Evolutionary conservation across 805 yeast genomes (phyloP), one percentile per base, ranked within the genome.

Genomic region (Starmerella davenportii): DNA sequence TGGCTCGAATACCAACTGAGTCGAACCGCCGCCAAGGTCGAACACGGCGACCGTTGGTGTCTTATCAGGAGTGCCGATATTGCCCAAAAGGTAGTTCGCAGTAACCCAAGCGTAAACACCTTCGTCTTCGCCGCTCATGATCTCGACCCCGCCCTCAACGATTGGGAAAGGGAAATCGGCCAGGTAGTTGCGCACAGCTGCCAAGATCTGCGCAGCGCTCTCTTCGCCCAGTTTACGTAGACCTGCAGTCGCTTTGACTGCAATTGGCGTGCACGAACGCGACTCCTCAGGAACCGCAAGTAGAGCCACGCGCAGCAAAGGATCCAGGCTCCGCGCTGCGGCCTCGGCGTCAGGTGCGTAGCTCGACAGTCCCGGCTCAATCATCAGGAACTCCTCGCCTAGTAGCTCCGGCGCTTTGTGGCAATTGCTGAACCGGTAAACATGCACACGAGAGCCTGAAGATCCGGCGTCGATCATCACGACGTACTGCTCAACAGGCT

Each of bases 81-180:
- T 90, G 31, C 95, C 96, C 50, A 87, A 68, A 47, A 90, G 64
- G 58, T 76, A 90, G 63, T 90, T 90, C 37, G 95, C 76, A 21
- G 99, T 90, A 58, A 90, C 79, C 99, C 99, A 90, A 1, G 98
- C 98, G 55, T 74, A 90, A 7, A 90, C 95, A 58, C 98, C 99
- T 65, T 92, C 98, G 50, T 87, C 93, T 43, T 74, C 76, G 48
- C 98, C 98, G 43, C 79, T 84, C 96, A 90, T 87, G 53, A 90
- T 80, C 9, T 85, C 68, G 43, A 90, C 68, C 45, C 95, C 96
- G 42, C 82, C 79, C 9, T 69, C 74, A 36, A 85, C 93, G 36
- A 90, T 82, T 2, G 95, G 78, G 64, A 90, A 90, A 40, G 98
- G 98, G 58, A 74, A 90, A 46, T 82, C 75, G 1, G 62, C 59